Conservation (phyloP, 495 filamentous ascomycete genomes). For the Penicillium bovifimosum region DNA sequence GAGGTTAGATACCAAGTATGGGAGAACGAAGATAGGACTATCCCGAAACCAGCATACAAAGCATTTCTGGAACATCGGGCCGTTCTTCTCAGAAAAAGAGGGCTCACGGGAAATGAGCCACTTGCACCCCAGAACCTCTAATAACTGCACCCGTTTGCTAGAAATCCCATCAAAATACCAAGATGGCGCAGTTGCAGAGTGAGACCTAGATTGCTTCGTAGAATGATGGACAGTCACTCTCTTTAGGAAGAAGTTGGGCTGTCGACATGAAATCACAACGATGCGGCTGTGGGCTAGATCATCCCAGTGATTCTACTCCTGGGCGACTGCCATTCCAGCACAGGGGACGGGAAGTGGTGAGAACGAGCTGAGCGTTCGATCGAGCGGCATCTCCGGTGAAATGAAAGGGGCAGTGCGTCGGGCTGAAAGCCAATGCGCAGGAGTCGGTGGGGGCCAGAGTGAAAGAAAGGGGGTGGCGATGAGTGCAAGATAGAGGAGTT, state of each 20-base stretch:
- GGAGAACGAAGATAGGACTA: neutral
- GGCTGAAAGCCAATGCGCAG: slow-evolving; percentile 10
- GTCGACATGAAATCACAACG: slow-evolving; percentile 5
- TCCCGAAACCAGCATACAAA: neutral
- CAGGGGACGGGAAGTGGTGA: too few species aligned
- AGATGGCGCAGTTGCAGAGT: too few species aligned
- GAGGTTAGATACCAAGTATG: neutral
- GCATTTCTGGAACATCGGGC: slow-evolving; percentile 4
- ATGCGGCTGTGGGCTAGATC: slow-evolving; percentile 11
- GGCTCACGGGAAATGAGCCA: slow-evolving; percentile 23
- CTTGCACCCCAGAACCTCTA: slow-evolving; percentile 7
- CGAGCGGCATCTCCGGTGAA: slow-evolving; percentile 17
- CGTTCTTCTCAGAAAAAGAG: slow-evolving; percentile 8
- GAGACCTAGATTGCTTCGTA: too few species aligned
- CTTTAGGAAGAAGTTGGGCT: too few species aligned
- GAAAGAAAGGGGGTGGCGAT: slow-evolving; percentile 18
- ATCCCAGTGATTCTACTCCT: slow-evolving; percentile 14
- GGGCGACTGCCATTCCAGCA: slow-evolving; percentile 12
- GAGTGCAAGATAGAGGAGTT: slow-evolving; percentile 16
- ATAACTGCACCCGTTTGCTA: too few species aligned
- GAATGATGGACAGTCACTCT: too few species aligned
- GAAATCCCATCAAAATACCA: too few species aligned
- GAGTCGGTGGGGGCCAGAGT: slow-evolving; percentile 13
- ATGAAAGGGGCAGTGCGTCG: slow-evolving; percentile 20
- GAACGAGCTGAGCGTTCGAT: slow-evolving; percentile 13